Evolutionary conservation across 2,329 filamentous ascomycete species (phyloP), one percentile per base, ranked within the genome.

Genomic region (Lecanicillium sp.): DNA sequence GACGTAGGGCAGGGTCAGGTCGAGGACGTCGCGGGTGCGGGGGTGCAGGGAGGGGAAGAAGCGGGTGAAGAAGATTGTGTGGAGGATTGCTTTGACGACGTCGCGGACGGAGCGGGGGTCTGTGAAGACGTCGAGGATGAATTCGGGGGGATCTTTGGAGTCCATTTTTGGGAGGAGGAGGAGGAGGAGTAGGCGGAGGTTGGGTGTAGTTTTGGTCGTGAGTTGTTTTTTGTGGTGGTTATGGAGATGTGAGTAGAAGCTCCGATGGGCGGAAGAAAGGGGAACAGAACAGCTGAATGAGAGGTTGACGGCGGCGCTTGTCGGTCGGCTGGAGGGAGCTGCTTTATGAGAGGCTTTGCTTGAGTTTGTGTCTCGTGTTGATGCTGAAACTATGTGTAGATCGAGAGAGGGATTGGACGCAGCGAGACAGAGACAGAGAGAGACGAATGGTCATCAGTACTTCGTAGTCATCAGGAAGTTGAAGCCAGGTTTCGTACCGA

Each of bases 11-110:
- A 96, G 77, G 25, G 87, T 89, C 45, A 95, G 75, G 62, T 94
- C 89, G 48, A 95, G 80, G 46, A 95, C 80, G 56, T 95, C 89
- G 64, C 87, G 82, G 46, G 86, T 88, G 46, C 78, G 76, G 5
- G 92, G 90, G 30, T 77, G 70, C 51, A 95, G 75, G 42, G 86
- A 81, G 41, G 87, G 87, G 70, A 96, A 95, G 75, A 90, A 94
- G 55, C 92, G 84, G 68, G 95, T 89, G 74, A 96, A 96, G 78
- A 96, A 98, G 60, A 96, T 95, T 36, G 89, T 94, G 62, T 95
- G 89, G 35, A 96, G 75, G 58, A 95, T 85, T 47, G 85, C 90
- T 78, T 90, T 89, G 46, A 96, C 81, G 40, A 96, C 83, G 57
- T 96, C 90, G 60, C 85, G 86, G 48, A 95, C 86, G 40, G 84